Base-by-base conservation (phyloP, 345 rosid genomes). In the Streptanthus diversifolius region DNA sequence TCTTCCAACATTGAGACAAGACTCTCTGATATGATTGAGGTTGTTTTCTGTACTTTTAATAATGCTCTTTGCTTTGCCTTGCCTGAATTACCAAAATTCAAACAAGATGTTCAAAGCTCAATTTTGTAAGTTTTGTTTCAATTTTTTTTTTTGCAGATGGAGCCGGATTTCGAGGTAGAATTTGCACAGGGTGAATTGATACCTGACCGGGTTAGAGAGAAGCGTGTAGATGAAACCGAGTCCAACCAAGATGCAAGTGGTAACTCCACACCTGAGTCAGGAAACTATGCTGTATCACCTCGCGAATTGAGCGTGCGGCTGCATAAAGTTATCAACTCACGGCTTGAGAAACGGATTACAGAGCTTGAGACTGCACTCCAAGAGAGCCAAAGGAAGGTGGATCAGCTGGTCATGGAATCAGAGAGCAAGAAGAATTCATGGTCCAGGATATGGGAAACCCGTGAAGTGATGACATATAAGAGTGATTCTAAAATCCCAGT, bases 331-430 rank as follows among this genome's bases (percentile, higher is more conserved):
- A 89, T 91, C 73, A 81, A 82, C 66, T 84, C 84, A 12, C 83
- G 90, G 58, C 96, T 91, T 22, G 88, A 86, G 81, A 83, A 82
- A 51, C 88, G 83, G 53, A 80, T 91, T 36, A 68, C 69, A 60
- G 87, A 87, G 84, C 96, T 93, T 6, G 95, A 91, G 86, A 58
- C 65, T 51, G 96, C 91, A 63, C 95, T 91, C 33, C 75, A 79
- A 74, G 82, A 77, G 82, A 86, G 97, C 84, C 87, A 87, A 79
- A 82, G 76, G 78, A 86, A 89, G 83, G 77, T 86, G 66, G 79
- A 65, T 32, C 68, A 71, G 57, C 68, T 71, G 60, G 70, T 78
- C 57, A 56, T 82, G 83, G 93, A 89, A 73, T 81, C 87, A 9
- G 81, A 74, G 43, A 65, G 59, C 55, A 80, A 73, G 58, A 82